These are phyloP conservation scores for Capillidium rhysosporum DNA, from an alignment of 371 early-diverging fungal genomes.

Conservation along the genomic window DNA sequence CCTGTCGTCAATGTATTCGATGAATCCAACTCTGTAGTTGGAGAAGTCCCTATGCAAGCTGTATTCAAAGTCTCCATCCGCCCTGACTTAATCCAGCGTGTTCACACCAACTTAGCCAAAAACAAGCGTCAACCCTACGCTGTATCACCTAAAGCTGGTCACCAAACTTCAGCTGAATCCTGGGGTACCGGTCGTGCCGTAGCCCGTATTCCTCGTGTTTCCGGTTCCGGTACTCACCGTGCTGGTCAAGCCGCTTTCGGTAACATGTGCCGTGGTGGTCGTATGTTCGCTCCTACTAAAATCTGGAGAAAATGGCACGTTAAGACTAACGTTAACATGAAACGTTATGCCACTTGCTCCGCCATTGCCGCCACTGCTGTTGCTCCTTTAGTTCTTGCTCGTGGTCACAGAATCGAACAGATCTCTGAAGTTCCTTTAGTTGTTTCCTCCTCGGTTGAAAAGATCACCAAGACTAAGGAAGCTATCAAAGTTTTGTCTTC, in stretches of 20 bases:
- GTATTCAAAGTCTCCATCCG: conserved; percentile 98
- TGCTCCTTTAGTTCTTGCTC: conserved; percentile 89
- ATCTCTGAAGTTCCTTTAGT: conserved; percentile 97
- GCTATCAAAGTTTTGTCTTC: conserved; percentile 86
- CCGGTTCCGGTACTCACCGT: conserved; percentile 97
- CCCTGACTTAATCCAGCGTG: conserved; percentile 91
- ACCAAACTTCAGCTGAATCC: conserved; percentile 98
- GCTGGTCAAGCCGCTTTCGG: conserved; percentile 99
- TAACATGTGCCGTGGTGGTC: conserved; percentile 99
- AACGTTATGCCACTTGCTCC: conserved; percentile 96
- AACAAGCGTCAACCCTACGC: conserved; percentile 99
- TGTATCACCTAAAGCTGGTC: conserved; percentile 95
- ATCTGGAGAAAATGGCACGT: conserved; percentile 99
- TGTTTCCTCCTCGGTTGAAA: conserved; percentile 61
- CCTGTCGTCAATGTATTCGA: conserved; percentile 86
- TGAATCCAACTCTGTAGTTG: conserved; percentile 39
- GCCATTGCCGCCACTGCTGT: conserved; percentile 97
- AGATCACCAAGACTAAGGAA: conserved; percentile 89
- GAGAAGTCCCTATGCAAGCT: conserved; percentile 77
- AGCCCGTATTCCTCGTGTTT: conserved; percentile 99
- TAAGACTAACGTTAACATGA: conserved; percentile 95
- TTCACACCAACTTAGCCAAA: conserved; percentile 96
- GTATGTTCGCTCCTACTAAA: conserved; percentile 99
- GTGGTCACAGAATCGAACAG: conserved; percentile 96
- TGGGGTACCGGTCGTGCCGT: conserved; percentile 99